These are phyloP conservation scores for Lablab purpureus DNA, from an alignment of 306 rosid species.

Conservation along the genomic window DNA sequence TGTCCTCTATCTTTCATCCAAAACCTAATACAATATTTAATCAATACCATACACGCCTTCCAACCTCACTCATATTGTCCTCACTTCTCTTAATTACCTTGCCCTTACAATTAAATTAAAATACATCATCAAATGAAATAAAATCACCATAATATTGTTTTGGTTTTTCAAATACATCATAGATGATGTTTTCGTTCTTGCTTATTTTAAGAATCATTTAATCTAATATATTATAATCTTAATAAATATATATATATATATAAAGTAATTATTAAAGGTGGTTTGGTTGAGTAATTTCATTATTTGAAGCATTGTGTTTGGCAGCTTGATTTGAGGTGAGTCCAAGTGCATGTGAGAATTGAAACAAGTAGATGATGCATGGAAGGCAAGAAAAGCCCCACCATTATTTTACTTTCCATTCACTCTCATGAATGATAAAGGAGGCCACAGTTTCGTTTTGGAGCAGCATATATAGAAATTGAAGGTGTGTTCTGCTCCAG, in stretches of 20 bases:
- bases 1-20: neutral
- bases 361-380: constrained; percentile 20
- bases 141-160: no score
- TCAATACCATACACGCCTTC: no score
- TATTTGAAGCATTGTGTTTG: neutral
- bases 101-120: no score
- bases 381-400: constrained; percentile 40
- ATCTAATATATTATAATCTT: no score
- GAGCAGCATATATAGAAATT: neutral
- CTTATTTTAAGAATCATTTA: no score
- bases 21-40: no score
- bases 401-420: constrained; percentile 19
- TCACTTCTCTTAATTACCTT: no score
- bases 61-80: no score
- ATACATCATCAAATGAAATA: no score
- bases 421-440: constrained; percentile 33
- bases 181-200: no score
- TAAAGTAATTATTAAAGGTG: constrained; percentile 5
- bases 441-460: constrained; percentile 30
- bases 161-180: no score
- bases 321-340: constrained; percentile 25
- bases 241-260: neutral
- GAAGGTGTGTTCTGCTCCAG: neutral
- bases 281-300: constrained; percentile 16
- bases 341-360: constrained; percentile 51